Evolutionary conservation across 768 basidiomycete genomes (phyloP), one percentile per base, ranked within the genome.

Genomic region (Xerocomellus dryophilus): DNA sequence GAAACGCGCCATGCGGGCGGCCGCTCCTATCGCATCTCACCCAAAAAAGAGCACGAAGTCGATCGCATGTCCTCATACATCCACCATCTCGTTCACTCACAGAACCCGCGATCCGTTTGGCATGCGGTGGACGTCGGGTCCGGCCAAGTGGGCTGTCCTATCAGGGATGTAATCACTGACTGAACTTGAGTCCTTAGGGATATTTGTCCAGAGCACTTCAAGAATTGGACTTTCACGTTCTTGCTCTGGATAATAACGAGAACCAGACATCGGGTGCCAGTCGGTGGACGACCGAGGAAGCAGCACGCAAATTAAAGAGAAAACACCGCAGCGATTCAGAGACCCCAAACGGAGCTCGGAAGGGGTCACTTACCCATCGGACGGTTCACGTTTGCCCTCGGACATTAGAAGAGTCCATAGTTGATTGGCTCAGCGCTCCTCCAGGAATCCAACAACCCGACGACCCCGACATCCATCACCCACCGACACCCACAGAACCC

Each of bases 41-140:
- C 86, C 6, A 90, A 90, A 66, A 90, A 90, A 65, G 71, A 73
- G 3, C 88, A 90, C 57, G 88, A 90, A 65, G 85, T 90, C 43
- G 59, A 70, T 1, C 78, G 80, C 44, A 89, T 89, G 86, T 71
- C 76, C 17, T 67, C 75, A 7, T 86, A 81, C 68, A 73, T 86
- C 25, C 63, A 67, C 36, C 62, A 61, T 17, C 63, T 84, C 29
- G 47, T 59, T 23, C 47, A 53, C 23, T 54, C 67, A 73, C 41
- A 64, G 58, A 29, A 53, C 62, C 36, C 68, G 42, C 38, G 65
- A 18, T 43, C 61, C 27, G 56, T 63, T n/a, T 58, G 53, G 55
- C 78, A 81, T 56, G 79, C 81, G 27, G 86, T 90, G 32, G 88
- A 90, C 56, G 75, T 89, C 40, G 88, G 88, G 18, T 84, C 88